A percentile compares a stretch with the other conserved stretches of the same genome.
Evolutionary conservation across 805 yeast genomes (phyloP).

Genomic region (Ogataea degrootiae): DNA sequence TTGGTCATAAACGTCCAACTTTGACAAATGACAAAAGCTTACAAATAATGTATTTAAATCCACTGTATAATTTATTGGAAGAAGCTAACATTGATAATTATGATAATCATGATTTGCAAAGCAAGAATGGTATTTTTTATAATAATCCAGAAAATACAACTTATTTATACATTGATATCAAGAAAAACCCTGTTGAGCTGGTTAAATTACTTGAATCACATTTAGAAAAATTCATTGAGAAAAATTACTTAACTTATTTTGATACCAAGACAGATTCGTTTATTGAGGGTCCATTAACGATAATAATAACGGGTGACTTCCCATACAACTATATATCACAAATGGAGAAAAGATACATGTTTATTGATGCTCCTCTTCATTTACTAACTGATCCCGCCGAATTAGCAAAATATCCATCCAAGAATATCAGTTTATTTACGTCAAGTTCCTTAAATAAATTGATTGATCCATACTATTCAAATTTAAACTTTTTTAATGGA

Average conservation of each 20-base stretch:
- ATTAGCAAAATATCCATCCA: slow-evolving; percentile 10
- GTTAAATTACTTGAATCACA: slow-evolving; percentile 40
- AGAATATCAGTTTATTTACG: slow-evolving; percentile 17
- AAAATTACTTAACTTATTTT: slow-evolving; percentile 46
- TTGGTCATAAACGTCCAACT: slow-evolving; percentile 54
- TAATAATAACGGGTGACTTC: slow-evolving; percentile 61
- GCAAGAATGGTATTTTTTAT: slow-evolving; percentile 36
- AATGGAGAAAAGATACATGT: slow-evolving; percentile 32
- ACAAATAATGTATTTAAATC: slow-evolving; percentile 46
- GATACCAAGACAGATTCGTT: slow-evolving; percentile 32
- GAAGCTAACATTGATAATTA: slow-evolving; percentile 34
- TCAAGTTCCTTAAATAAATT: slow-evolving; percentile 21
- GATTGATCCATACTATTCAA: slow-evolving; percentile 11
- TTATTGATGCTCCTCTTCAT: slow-evolving; percentile 50
- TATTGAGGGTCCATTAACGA: slow-evolving; percentile 50
- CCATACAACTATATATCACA: slow-evolving; percentile 39
- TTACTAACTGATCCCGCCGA: slow-evolving; percentile 12
- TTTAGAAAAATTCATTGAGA: slow-evolving; percentile 42
- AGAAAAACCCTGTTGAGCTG: slow-evolving; percentile 38
- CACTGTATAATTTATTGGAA: slow-evolving; percentile 43
- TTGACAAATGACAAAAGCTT: slow-evolving; percentile 42
- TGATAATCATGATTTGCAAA: not conserved
- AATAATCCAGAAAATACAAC: slow-evolving; percentile 43
- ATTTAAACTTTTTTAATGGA: slow-evolving; percentile 20
- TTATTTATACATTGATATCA: slow-evolving; percentile 60